A percentile compares a stretch with the other conserved stretches of the same genome.
Evolutionary conservation across 2,329 filamentous ascomycete genomes (phyloP).

Genomic region (Verticillium isaacii): DNA sequence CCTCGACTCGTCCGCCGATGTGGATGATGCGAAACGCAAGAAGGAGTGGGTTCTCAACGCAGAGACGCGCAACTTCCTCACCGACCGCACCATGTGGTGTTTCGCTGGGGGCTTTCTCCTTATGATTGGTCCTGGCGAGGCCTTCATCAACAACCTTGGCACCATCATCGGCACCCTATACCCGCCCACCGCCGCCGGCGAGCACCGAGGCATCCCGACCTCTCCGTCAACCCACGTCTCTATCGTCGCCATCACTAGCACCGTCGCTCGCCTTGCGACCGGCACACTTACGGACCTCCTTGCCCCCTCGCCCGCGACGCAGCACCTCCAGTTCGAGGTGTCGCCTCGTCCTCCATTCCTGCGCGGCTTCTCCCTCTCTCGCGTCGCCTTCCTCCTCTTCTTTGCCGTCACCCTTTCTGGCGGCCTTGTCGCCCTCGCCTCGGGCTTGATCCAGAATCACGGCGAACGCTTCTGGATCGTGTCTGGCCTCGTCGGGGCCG

Average conservation of each 20-base stretch:
- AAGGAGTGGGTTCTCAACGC: conserved; percentile 90
- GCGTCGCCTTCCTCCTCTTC: conserved; percentile 72
- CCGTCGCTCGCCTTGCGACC: conserved; percentile 81
- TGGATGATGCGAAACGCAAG: conserved; percentile 56
- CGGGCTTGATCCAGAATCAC: conserved; percentile 69
- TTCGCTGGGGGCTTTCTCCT: conserved; percentile 88
- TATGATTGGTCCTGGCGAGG: conserved; percentile 90
- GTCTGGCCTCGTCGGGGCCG: conserved; percentile 78
- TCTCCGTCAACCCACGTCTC: conserved; percentile 85
- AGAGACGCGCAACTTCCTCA: conserved; percentile 79
- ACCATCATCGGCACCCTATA: conserved; percentile 88
- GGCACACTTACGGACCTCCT: conserved; percentile 86
- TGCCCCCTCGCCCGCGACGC: conserved; percentile 61
- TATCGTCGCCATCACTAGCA: conserved; percentile 86
- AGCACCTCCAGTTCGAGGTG: conserved; percentile 44
- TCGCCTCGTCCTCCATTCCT: conserved; percentile 16
- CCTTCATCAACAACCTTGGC: conserved; percentile 95
- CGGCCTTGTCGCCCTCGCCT: conserved; percentile 73
- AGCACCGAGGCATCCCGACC: conserved; percentile 33
- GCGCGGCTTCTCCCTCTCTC: conserved; percentile 59
- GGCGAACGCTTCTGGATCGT: conserved; percentile 80
- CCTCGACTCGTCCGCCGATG: conserved; percentile 18
- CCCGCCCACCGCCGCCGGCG: conserved; percentile 38
- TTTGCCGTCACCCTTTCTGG: conserved; percentile 70
- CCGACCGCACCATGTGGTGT: conserved; percentile 93